Base-by-base conservation (phyloP, 176 grass and related monocot genomes). In the Oryza rufipogon region DNA sequence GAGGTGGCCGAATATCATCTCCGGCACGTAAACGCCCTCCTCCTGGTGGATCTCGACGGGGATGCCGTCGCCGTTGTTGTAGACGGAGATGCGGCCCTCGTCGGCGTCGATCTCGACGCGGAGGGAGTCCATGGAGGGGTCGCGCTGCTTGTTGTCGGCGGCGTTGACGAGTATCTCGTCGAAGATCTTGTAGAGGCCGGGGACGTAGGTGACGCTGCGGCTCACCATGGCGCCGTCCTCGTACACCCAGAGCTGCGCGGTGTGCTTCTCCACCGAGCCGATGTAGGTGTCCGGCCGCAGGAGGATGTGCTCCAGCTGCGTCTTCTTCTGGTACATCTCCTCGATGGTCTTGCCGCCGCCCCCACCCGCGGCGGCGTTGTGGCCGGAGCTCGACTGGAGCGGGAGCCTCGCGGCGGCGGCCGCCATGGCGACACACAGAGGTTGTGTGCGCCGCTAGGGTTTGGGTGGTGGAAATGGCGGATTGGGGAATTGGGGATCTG, bases 161-260 rank as follows among this genome's bases (percentile, higher is more conserved):
- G 93, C 93, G 78, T 99, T 96, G 66, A 99, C 91, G 66, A 99
- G 93, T 83, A 99, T 99, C 90, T 99, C 97, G 76, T 99, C 93
- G 73, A 99, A 96, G 86, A 99, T 94, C 83, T 99, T 96, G 89
- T 99, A 99, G 48, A 99, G 81, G 49, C 96, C 93, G 11, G 93
- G 93, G n/a, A 99, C 96, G 86, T 91, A 99, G 83, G 84, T 66
- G 71, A 99, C 71, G 5, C 72, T 16, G 2, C 93, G 89, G 12
- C 82, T 79, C 48, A 73, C 84, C 93, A 99, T 94, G 84, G 73
- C 91, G 22, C 80, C 85, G 23, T 36, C 70, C 76, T 92, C 88
- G 85, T 79, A 97, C 30, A 97, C 90, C 95, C 95, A 97, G 15
- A 97, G 92, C 48, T 49, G 9, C 90, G 86, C 71, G 54, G 86